These are phyloP conservation scores for Apophysomyces sp. DNA, from an alignment of 371 early-diverging fungal genomes.

Conservation along the genomic window DNA sequence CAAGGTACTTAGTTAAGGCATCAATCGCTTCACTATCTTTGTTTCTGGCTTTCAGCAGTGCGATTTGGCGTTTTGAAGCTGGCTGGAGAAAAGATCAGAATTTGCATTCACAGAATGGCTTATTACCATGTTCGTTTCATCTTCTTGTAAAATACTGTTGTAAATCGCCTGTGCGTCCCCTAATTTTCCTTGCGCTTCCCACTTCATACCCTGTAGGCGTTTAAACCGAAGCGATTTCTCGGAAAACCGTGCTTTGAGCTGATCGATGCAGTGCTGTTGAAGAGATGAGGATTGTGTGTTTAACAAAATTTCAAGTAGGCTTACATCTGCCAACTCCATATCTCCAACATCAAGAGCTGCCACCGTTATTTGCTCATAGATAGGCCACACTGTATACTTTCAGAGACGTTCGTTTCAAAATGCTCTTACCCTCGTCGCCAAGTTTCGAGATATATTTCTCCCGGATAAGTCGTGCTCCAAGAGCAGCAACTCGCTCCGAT, in stretches of 20 bases:
- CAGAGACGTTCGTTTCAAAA: not conserved
- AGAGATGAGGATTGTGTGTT: not conserved
- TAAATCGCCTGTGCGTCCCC: constrained; percentile 64
- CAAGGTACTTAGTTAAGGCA: constrained; percentile 72
- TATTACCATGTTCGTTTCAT: constrained; percentile 71
- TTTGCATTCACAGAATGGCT: not conserved
- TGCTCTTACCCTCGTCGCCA: constrained; percentile 39
- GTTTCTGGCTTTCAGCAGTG: constrained; percentile 66
- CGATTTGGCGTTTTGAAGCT: constrained; percentile 73
- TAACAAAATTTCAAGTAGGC: not conserved
- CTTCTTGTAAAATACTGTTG: constrained; percentile 61
- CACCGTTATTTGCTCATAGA: constrained; percentile 80
- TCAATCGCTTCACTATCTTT: constrained; percentile 72
- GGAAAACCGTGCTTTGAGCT: constrained; percentile 62
- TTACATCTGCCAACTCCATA: constrained; percentile 61
- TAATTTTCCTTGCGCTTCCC: constrained; percentile 72
- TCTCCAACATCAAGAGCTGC: constrained; percentile 81
- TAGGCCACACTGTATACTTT: constrained; percentile 61
- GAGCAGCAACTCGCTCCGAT: constrained; percentile 29
- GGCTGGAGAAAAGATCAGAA: constrained; percentile 30
- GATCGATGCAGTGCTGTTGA: constrained; percentile 53
- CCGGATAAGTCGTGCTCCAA: constrained; percentile 40
- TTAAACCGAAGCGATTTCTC: constrained; percentile 65
- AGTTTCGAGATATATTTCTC: constrained; percentile 33
- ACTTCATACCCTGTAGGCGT: constrained; percentile 65